These are phyloP conservation scores for Suillus variegatus DNA, from an alignment of 768 basidiomycete species.

Conservation along the genomic window DNA sequence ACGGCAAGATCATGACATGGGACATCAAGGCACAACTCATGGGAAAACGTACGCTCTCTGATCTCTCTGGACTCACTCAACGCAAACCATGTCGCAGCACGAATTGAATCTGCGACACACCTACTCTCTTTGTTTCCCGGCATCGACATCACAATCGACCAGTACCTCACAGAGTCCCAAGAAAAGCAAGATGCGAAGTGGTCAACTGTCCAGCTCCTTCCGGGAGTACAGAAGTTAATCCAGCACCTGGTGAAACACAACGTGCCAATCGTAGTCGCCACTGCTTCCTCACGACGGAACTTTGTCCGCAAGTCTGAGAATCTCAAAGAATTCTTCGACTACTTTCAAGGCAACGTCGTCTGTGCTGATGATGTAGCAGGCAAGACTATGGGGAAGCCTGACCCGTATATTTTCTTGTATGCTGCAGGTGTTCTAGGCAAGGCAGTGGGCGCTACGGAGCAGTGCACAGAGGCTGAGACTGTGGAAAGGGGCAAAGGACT, in stretches of 20 bases:
- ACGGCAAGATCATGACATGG: slow-evolving; percentile 83
- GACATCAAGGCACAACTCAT: slow-evolving; percentile 87
- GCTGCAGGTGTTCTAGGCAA: slow-evolving; percentile 64
- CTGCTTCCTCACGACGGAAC: slow-evolving; percentile 68
- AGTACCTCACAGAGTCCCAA: slow-evolving; percentile 59
- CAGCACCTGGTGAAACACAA: slow-evolving; percentile 64
- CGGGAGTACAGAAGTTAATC: slow-evolving; percentile 69
- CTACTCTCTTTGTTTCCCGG: slow-evolving; percentile 78
- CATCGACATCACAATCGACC: slow-evolving; percentile 62
- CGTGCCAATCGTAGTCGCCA: slow-evolving; percentile 82
- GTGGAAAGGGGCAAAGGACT: slow-evolving; percentile 62
- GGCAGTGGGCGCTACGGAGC: slow-evolving; percentile 49
- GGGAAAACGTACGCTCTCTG: slow-evolving; percentile 65
- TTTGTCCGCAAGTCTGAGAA: slow-evolving; percentile 69
- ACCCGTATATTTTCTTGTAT: slow-evolving; percentile 80
- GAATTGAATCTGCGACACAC: slow-evolving; percentile 61
- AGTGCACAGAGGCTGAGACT: slow-evolving; percentile 35
- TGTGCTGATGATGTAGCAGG: slow-evolving; percentile 71
- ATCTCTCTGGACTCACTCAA: not conserved
- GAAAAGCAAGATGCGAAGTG: slow-evolving; percentile 62
- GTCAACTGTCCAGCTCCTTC: slow-evolving; percentile 72
- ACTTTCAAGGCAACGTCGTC: slow-evolving; percentile 62
- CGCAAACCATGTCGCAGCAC: slow-evolving; percentile 45
- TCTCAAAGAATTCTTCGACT: slow-evolving; percentile 55
- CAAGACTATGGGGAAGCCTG: slow-evolving; percentile 68